phyloP scores from a whole-genome alignment of 352 stramenopile species.

The Globisporangium okanoganense region DNA sequence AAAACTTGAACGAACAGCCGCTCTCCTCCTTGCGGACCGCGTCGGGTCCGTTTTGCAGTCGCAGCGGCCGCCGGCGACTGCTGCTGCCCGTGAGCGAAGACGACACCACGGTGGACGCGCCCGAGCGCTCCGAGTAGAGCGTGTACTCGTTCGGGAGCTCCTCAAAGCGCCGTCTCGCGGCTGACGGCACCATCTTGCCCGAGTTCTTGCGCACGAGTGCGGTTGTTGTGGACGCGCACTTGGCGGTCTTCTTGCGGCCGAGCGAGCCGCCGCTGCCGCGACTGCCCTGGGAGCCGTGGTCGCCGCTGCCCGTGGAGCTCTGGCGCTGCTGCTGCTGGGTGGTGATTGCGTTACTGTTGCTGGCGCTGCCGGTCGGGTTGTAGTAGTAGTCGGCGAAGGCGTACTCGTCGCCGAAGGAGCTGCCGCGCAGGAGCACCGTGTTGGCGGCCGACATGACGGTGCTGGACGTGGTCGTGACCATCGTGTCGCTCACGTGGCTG shows the following conservation, averaged over 20 bases:
- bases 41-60: constrained; percentile 12
- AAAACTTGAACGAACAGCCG: constrained; percentile 63
- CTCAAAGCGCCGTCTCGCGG: constrained; percentile 20
- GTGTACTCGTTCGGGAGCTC: constrained; percentile 27
- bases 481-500: constrained; percentile 71
- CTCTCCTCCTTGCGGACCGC: constrained; percentile 21
- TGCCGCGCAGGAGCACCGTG: constrained; percentile 41
- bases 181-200: constrained; percentile 36
- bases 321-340: constrained; percentile 1
- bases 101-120: constrained; percentile 9
- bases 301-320: constrained; percentile 1
- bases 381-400: constrained; percentile 27
- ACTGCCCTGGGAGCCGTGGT: constrained; percentile 10
- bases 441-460: constrained; percentile 20
- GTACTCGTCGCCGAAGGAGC: constrained; percentile 30
- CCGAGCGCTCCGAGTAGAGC: constrained; percentile 20
- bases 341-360: background rate
- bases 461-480: constrained; percentile 28
- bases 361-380: constrained; percentile 12
- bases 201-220: constrained; percentile 56
- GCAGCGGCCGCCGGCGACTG: constrained; percentile 1
- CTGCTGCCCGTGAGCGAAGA: background rate
- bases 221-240: constrained; percentile 12
- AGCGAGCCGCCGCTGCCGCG: constrained; percentile 6
- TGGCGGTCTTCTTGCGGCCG: constrained; percentile 8